A percentile compares a stretch with the other conserved stretches of the same genome.
Conservation (phyloP, 805 yeast genomes). For the Pichia nakasei region DNA sequence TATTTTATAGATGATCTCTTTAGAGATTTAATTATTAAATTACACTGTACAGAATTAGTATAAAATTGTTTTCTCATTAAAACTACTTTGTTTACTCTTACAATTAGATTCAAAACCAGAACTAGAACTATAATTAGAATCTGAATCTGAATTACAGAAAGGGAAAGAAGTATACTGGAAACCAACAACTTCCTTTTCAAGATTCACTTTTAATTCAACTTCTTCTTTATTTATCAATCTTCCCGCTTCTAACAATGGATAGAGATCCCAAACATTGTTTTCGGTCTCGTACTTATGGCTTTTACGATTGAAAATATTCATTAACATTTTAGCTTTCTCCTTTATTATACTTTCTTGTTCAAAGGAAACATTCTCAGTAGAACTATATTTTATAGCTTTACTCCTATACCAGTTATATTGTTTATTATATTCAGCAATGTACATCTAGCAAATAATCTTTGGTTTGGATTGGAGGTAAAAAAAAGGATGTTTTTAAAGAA, state of each 20-base stretch:
- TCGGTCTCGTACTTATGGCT: too few species aligned
- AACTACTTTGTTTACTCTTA: not conserved
- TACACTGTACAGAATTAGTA: not conserved
- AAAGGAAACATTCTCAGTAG: not conserved
- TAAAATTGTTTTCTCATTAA: not conserved
- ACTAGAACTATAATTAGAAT: not conserved
- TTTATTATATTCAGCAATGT: not conserved
- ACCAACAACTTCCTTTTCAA: not conserved
- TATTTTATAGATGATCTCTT: too few species aligned
- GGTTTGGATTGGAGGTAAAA: too few species aligned
- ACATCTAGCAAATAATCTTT: not conserved
- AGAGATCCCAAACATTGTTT: not conserved
- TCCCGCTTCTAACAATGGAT: not conserved
- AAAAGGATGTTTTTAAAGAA: too few species aligned
- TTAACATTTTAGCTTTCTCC: not conserved
- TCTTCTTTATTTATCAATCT: not conserved
- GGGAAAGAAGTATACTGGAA: too few species aligned
- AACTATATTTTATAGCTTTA: conserved; percentile 1
- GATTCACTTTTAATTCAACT: not conserved
- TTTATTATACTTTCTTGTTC: not conserved
- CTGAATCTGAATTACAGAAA: too few species aligned
- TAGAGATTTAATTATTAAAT: not conserved
- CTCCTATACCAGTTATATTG: conserved; percentile 6
- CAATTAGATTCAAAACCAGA: not conserved
- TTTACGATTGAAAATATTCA: not conserved